Base-by-base conservation (phyloP, 768 basidiomycete genomes). In the Leccinum imitatum region DNA sequence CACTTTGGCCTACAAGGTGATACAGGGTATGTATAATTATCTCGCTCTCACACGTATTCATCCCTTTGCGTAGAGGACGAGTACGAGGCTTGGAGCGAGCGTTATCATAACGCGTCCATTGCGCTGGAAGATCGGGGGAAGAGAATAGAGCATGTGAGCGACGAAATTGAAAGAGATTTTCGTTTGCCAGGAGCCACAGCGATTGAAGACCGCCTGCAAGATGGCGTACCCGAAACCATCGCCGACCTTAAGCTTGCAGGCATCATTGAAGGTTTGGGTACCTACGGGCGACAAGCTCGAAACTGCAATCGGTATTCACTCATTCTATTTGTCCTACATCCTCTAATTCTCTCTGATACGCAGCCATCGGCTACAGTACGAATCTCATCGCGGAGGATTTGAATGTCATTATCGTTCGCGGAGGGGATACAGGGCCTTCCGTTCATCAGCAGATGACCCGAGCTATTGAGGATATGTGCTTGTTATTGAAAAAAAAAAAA, bases 231-330 rank as follows among this genome's bases (percentile, higher is more conserved):
- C 4, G 95, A 98, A 71, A 84, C 95, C 2, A 98, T 98, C 65
- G 92, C 90, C 1, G 95, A 98, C 69, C 80, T 99, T n/a, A 98
- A 98, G 76, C 80, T 85, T 15, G 96, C 97, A 2, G 97, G 97
- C 0, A 98, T 98, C 78, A 98, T 25, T 25, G 25, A 25, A 98
- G 77, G 77, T 99, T 57, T 99, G 97, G 97, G 97, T 99, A 31
- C 91, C 94, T 9, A 99, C 97, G 1, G 97, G 97, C 27, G 97
- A 99, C 77, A 99, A 99, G 76, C 82, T 98, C 17, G 96, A 98
- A 74, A 98, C 96, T 50, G 95, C 95, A 33, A 94, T 97, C 52
- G 91, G 90, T 91, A 68, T 41, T 79, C 17, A n/a, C 21, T 71
- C 19, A 1, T 58, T 44, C 52, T 53, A 9, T 17, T 9, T 23